These are phyloP conservation scores for Maudiozyma pseudohumilis DNA, from an alignment of 805 yeast genomes.

Conservation along the genomic window DNA sequence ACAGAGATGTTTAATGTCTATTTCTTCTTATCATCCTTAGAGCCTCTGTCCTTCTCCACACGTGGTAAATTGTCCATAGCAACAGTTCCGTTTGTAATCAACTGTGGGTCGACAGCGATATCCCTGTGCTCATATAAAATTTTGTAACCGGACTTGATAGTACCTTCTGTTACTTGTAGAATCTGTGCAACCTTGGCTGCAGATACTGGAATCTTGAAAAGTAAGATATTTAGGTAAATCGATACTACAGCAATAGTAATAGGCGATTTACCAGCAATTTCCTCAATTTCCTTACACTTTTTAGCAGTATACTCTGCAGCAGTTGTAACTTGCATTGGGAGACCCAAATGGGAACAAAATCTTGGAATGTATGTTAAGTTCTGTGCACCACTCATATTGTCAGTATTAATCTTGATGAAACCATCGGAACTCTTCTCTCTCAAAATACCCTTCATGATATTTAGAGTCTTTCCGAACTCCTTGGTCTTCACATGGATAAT, in stretches of 20 bases:
- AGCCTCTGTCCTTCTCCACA: conserved; percentile 23
- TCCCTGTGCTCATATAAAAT: conserved; percentile 66
- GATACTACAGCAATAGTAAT: conserved; percentile 97
- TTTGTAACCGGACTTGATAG: conserved; percentile 86
- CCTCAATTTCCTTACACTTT: conserved; percentile 82
- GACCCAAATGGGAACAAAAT: conserved; percentile 90
- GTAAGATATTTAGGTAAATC: conserved; percentile 83
- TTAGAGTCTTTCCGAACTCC: conserved; percentile 88
- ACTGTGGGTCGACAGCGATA: conserved; percentile 40
- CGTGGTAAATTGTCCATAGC: conserved; percentile 25
- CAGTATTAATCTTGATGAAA: conserved; percentile 33
- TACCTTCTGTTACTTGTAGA: conserved; percentile 95
- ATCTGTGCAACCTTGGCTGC: conserved; percentile 81
- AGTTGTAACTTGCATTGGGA: conserved; percentile 72
- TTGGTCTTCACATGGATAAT: conserved; percentile 87
- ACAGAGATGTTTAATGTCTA: no score
- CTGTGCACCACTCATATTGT: conserved; percentile 58
- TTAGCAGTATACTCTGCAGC: conserved; percentile 91
- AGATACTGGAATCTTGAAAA: conserved; percentile 69
- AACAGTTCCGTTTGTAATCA: conserved; percentile 24
- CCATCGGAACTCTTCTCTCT: conserved; percentile 35
- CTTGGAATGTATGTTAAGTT: conserved; percentile 94
- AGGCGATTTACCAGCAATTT: conserved; percentile 92
- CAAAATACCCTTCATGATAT: conserved; percentile 65
- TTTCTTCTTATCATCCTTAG: conserved; percentile 11